phyloP scores from a whole-genome alignment of 306 rosid genomes.

The Citrullus colocynthis region DNA sequence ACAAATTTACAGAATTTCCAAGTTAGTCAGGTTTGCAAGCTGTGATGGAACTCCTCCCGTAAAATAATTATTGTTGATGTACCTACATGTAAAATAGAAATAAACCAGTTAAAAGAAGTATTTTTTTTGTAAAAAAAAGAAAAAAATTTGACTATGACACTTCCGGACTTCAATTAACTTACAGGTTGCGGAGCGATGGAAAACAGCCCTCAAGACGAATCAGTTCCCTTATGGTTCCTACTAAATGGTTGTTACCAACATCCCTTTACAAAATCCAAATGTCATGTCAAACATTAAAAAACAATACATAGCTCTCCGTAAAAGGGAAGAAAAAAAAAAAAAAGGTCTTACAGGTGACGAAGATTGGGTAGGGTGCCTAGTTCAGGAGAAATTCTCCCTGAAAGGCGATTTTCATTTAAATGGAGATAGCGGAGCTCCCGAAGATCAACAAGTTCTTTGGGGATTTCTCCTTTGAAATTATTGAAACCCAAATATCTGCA shows the following conservation, averaged over 20 bases:
- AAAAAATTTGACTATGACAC: background rate
- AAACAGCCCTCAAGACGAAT: constrained; percentile 94
- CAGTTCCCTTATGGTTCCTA: constrained; percentile 94
- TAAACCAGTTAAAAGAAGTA: background rate
- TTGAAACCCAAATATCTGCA: constrained; percentile 89
- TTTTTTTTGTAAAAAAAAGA: background rate
- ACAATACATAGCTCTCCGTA: background rate
- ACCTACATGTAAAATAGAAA: constrained; percentile 26
- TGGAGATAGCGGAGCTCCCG: constrained; percentile 86
- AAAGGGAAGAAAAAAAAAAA: background rate
- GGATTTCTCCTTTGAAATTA: constrained; percentile 92
- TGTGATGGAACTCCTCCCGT: constrained; percentile 97
- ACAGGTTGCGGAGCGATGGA: constrained; percentile 91
- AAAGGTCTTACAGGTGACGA: constrained; percentile 54
- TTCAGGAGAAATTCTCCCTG: constrained; percentile 79
- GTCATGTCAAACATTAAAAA: background rate
- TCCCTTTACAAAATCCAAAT: constrained; percentile 43
- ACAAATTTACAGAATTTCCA: constrained; percentile 42
- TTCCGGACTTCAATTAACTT: constrained; percentile 40
- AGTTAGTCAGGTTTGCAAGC: constrained; percentile 77
- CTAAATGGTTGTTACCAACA: constrained; percentile 92
- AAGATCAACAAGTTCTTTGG: constrained; percentile 83
- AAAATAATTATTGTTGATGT: constrained; percentile 76
- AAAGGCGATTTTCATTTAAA: constrained; percentile 81
- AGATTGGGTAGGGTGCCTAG: constrained; percentile 81